Evolutionary conservation across 768 basidiomycete species (phyloP).

Genomic region (Tubosaeta sp.): DNA sequence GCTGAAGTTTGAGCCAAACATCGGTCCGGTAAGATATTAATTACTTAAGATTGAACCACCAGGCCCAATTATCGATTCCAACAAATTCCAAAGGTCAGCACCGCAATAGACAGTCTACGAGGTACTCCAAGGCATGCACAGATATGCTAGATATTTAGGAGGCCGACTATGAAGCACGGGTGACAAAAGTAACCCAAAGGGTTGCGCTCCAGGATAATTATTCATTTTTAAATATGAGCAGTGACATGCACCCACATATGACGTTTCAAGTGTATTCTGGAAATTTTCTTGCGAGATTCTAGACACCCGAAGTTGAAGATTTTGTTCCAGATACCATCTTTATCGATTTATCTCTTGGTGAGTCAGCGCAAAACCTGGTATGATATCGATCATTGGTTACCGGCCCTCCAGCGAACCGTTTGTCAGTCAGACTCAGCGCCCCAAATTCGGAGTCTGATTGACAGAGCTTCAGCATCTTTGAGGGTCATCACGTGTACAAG

Average conservation of each 20-base stretch:
- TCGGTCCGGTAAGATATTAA: too few relatives aligned
- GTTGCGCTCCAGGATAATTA: too few relatives aligned
- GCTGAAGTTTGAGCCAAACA: too few relatives aligned
- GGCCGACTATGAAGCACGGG: too few relatives aligned
- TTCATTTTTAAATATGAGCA: neutral
- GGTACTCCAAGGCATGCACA: too few relatives aligned
- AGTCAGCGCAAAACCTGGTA: neutral
- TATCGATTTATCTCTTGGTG: neutral
- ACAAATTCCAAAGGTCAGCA: too few relatives aligned
- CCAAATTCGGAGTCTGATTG: constrained; percentile 2
- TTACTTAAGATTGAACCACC: too few relatives aligned
- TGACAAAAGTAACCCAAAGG: too few relatives aligned
- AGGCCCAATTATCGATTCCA: too few relatives aligned
- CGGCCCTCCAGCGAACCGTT: neutral
- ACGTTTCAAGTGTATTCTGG: neutral
- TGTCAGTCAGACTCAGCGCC: neutral
- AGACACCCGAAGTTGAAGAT: neutral
- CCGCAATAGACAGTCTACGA: too few relatives aligned
- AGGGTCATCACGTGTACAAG: neutral
- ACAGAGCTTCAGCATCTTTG: neutral
- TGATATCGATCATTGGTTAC: neutral
- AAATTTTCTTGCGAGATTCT: neutral
- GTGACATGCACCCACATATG: neutral
- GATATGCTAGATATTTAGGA: too few relatives aligned
- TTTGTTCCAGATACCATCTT: neutral